A percentile compares a stretch with the other conserved stretches of the same genome.
Evolutionary conservation across 225 moss, liverwort and hornwort genomes (phyloP).

Genomic region (Polytrichum formosum): DNA sequence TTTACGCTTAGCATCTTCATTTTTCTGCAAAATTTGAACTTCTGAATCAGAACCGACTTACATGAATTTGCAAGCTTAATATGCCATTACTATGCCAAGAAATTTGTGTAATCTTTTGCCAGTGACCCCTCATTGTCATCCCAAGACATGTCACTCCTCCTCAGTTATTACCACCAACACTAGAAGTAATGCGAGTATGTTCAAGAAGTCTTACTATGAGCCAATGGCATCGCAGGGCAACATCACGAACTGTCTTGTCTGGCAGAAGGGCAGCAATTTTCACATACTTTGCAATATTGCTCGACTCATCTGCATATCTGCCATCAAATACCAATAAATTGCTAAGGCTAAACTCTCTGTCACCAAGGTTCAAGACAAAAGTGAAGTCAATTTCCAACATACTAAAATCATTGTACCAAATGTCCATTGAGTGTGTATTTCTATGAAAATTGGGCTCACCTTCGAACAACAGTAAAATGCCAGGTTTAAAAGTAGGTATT

Average conservation of each 20-base stretch:
- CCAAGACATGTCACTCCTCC: no score
- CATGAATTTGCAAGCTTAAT: background rate
- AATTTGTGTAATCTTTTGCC: no score
- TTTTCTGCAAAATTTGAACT: conserved; percentile 45
- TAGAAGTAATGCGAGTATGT: background rate
- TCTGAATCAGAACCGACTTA: conserved; percentile 5
- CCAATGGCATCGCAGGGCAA: conserved; percentile 92
- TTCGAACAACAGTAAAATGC: no score
- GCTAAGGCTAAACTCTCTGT: background rate
- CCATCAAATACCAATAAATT: background rate
- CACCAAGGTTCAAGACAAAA: background rate
- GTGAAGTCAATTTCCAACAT: no score
- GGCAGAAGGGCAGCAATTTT: conserved; percentile 83
- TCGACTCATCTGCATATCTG: conserved; percentile 71
- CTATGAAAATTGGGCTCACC: no score
- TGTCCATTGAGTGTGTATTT: no score
- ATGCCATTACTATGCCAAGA: no score
- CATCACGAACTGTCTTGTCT: conserved; percentile 92
- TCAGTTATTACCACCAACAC: no score
- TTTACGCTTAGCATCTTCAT: conserved; percentile 81
- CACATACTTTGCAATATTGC: conserved; percentile 66
- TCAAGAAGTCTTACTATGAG: conserved; percentile 50
- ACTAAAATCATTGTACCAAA: no score
- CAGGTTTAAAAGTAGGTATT: no score
- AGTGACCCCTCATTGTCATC: no score